phyloP scores from a whole-genome alignment of 768 basidiomycete genomes.

The Mycena crocata region DNA sequence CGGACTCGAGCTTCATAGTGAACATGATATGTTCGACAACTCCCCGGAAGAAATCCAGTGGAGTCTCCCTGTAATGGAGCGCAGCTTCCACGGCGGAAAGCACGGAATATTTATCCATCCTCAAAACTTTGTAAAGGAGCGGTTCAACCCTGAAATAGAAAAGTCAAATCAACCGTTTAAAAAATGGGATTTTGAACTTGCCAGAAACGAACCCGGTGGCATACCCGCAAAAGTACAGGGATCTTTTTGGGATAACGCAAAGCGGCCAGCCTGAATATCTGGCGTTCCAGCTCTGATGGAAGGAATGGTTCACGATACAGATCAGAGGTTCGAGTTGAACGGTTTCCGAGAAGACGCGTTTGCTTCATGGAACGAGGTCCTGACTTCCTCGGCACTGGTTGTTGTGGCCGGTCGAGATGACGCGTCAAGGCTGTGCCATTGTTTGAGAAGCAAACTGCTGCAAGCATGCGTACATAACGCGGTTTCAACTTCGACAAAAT shows the following conservation, averaged over 20 bases:
- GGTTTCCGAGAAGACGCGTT: too few relatives aligned
- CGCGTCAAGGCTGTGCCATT: too few relatives aligned
- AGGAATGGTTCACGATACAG: background rate
- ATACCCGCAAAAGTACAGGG: background rate
- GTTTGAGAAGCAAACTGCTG: too few relatives aligned
- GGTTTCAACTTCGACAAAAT: too few relatives aligned
- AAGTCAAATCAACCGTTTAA: background rate
- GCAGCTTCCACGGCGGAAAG: background rate
- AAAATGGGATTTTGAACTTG: background rate
- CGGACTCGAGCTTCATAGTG: background rate
- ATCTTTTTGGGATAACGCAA: background rate
- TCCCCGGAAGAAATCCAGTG: background rate
- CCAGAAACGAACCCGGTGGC: slow-evolving; percentile 1
- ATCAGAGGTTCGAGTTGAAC: too few relatives aligned
- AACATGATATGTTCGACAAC: background rate
- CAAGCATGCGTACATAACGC: too few relatives aligned
- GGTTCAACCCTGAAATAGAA: slow-evolving; percentile 9
- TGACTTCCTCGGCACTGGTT: too few relatives aligned
- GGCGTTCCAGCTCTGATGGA: background rate
- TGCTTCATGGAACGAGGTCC: too few relatives aligned
- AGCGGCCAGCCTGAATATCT: slow-evolving; percentile 1
- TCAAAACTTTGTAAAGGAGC: background rate
- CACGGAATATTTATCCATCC: background rate
- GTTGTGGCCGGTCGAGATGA: too few relatives aligned
- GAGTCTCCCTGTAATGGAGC: too few relatives aligned